Base-by-base conservation (phyloP, 2,329 filamentous ascomycete species). In the Diaporthe ampelina region DNA sequence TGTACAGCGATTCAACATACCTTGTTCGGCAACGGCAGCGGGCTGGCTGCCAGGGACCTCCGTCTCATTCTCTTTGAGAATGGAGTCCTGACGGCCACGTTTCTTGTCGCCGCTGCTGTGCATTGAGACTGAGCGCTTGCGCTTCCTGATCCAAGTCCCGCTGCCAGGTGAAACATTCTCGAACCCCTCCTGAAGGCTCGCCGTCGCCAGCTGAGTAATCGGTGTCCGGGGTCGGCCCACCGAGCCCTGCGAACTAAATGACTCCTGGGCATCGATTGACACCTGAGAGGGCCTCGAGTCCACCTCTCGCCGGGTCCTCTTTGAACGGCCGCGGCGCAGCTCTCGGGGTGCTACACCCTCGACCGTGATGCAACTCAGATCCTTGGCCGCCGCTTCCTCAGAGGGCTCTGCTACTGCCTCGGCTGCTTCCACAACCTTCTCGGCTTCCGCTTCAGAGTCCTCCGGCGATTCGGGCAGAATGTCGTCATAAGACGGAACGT, bases 121-220 rank as follows among this genome's bases (percentile, higher is more conserved):
- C 10, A 67, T 72, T 52, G 81, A 79, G 13, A 75, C 35, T 9
- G 77, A 74, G 45, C 80, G 76, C 77, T 82, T 83, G 19, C 82
- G 78, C 73, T 82, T 83, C 70, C 75, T 78, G 40, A 74, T 40
- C 72, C 72, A 74, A 37, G 48, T 68, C 40, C 72, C 72, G 32
- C 32, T 76, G 40, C 68, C 72, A 24, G 74, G 74, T 9, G 74
- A 76, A 29, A 70, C 54, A 24, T 72, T 76, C 19, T 76, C 72
- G 26, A 74, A 72, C 45, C 45, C 77, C 5, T 76, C 74, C 29
- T 79, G 79, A 15, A 78, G 77, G 56, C 76, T 77, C n/a, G 76
- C 40, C 3, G 63, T 50, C 9, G 45, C 57, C 11, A 74, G 67
- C n/a, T 77, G 75, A 4, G 70, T 70, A 0, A 74, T 71, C 5